Evolutionary conservation across 192 early-diverging fungal genomes (phyloP).

Genomic region (Coemansia guatemalensis): DNA sequence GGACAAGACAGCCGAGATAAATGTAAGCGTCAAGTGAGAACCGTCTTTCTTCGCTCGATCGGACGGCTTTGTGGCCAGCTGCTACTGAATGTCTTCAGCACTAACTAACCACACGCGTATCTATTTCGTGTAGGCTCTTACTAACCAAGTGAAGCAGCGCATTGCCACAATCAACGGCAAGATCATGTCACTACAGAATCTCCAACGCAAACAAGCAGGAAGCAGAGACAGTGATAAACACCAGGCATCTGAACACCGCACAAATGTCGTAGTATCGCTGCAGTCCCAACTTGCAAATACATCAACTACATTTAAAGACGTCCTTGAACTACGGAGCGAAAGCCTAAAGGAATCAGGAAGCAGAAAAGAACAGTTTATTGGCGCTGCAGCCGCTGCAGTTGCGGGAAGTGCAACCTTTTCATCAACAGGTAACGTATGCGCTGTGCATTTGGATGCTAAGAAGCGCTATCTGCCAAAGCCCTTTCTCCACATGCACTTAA

Average conservation of each 20-base stretch:
- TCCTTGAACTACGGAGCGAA: conserved; percentile 92
- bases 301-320: conserved; percentile 87
- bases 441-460: neutral
- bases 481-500: neutral
- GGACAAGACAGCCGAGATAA: conserved; percentile 94
- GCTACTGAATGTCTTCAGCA: neutral
- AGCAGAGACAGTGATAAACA: conserved; percentile 58
- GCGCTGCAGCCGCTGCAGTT: conserved; percentile 20
- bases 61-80: neutral
- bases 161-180: conserved; percentile 93
- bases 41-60: neutral
- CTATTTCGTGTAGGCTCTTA: conserved; percentile 68
- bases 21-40: conserved; percentile 47
- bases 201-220: conserved; percentile 56
- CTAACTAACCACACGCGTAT: neutral
- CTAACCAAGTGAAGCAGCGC: conserved; percentile 91
- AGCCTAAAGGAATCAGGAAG: conserved; percentile 93
- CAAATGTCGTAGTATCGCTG: conserved; percentile 88
- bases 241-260: conserved; percentile 87
- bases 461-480: neutral
- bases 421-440: conserved; percentile 32
- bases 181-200: conserved; percentile 79
- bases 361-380: conserved; percentile 89
- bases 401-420: conserved; percentile 21
- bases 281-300: conserved; percentile 92